These are phyloP conservation scores for Heliocybe sulcata DNA, from an alignment of 1,284 basidiomycete species.

Conservation along the genomic window DNA sequence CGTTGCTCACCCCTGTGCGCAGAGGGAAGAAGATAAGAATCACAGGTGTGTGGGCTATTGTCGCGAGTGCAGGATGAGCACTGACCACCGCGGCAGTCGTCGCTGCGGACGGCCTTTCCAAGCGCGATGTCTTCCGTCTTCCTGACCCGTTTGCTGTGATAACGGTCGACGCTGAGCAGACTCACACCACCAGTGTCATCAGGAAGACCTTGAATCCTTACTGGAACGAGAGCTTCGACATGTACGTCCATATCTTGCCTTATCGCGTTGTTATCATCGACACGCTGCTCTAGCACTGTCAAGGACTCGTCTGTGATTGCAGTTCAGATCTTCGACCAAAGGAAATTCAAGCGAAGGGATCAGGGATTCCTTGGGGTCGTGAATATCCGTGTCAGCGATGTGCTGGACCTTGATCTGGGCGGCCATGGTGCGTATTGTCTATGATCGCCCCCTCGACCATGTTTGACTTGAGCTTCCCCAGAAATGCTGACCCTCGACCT, in stretches of 20 bases:
- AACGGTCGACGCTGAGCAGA: slow-evolving; percentile 94
- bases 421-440: slow-evolving; percentile 56
- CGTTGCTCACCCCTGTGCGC: not conserved
- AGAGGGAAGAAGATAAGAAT: slow-evolving; percentile 31
- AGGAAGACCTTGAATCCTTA: slow-evolving; percentile 84
- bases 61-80: not conserved
- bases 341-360: slow-evolving; percentile 95
- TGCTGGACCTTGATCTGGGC: slow-evolving; percentile 74
- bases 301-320: slow-evolving; percentile 86
- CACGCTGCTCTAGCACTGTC: slow-evolving; percentile 50
- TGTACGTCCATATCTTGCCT: slow-evolving; percentile 41
- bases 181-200: slow-evolving; percentile 82
- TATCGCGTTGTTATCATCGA: not conserved
- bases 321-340: slow-evolving; percentile 98
- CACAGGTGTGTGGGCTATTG: slow-evolving; percentile 20
- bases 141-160: slow-evolving; percentile 97
- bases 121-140: slow-evolving; percentile 86
- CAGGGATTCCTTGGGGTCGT: slow-evolving; percentile 92
- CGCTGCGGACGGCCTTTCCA: slow-evolving; percentile 82
- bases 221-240: slow-evolving; percentile 93
- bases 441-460: not conserved
- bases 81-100: slow-evolving; percentile 48
- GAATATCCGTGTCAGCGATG: slow-evolving; percentile 80
- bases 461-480: slow-evolving; percentile 20
- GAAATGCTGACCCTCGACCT: slow-evolving; percentile 79